phyloP scores from a whole-genome alignment of 2,329 filamentous ascomycete species.

The Hymenotorrendiella dingleyae region DNA sequence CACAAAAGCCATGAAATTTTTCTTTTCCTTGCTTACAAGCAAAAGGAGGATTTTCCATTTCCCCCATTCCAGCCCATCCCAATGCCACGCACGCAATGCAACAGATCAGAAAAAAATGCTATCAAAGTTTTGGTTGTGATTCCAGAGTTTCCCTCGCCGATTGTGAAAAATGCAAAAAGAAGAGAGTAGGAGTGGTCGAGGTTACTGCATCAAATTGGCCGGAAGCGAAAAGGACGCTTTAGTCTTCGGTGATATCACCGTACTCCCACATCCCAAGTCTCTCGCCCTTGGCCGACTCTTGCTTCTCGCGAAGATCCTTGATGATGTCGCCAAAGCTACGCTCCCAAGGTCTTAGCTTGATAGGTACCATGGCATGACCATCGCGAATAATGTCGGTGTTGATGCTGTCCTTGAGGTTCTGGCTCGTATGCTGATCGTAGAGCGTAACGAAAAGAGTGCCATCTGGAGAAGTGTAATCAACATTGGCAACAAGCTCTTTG shows the following conservation, averaged over 20 bases:
- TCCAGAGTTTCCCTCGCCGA: too few relatives aligned
- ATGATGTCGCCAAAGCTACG: constrained; percentile 67
- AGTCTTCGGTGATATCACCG: constrained; percentile 90
- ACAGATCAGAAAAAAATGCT: not conserved
- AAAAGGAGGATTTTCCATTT: too few relatives aligned
- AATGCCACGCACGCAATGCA: constrained; percentile 7
- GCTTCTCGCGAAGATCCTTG: constrained; percentile 64
- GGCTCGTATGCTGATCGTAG: constrained; percentile 66
- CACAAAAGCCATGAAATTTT: too few relatives aligned
- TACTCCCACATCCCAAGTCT: constrained; percentile 96
- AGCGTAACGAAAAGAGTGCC: constrained; percentile 81
- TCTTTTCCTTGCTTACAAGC: not conserved
- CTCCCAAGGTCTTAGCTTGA: constrained; percentile 91
- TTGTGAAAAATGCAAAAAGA: not conserved
- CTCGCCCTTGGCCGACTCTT: constrained; percentile 72
- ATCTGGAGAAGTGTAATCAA: constrained; percentile 81
- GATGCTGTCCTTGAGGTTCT: constrained; percentile 67
- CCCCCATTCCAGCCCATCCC: constrained; percentile 1
- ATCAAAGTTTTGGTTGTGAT: not conserved
- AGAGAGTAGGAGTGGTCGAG: not conserved
- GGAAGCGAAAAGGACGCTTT: constrained; percentile 23
- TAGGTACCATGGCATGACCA: constrained; percentile 84
- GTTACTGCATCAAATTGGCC: too few relatives aligned
- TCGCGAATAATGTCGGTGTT: constrained; percentile 82
- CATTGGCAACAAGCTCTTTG: constrained; percentile 78